Base-by-base conservation (phyloP, 1,284 basidiomycete genomes). In the Ustilago trichophora region DNA sequence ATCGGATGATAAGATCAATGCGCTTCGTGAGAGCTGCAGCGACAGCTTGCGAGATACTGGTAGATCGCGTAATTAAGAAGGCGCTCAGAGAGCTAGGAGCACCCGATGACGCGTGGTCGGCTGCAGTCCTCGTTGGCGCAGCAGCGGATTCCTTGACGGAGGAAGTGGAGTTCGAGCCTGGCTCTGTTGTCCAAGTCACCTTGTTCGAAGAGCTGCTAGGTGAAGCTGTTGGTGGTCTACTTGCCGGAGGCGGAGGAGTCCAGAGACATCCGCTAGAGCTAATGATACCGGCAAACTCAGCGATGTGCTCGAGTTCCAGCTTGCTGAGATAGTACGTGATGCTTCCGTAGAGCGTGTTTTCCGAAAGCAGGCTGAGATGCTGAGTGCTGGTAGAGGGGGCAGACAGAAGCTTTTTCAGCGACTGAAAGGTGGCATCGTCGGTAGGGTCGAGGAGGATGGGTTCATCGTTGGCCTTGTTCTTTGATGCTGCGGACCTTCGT, bases 271-370 rank as follows among this genome's bases (percentile, higher is more conserved):
- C 71, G 22, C 73, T 75, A 9, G 51, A 65, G 24, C 50, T 72
- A 40, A 80, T 52, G 21, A 62, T 41, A 27, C 58, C 51, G 21
- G 60, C 62, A 45, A 80, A 78, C 7, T 78, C 69, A 26, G 56
- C 44, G 6, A 75, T 52, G 33, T 73, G 67, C 7, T 68, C 62
- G 24, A 66, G 43, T 44, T 72, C 55, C 32, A 80, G 51, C 31
- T 69, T 71, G 26, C 74, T 66, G 10, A 78, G 37, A 41, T 76
- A 80, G 58, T 69, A 66, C 12, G 72, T 72, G 47, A 80, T 75
- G 45, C 77, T 64, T n/a, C 75, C 67, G 32, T 72, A 78, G 9
- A 80, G 69, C 0, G 70, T 64, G 38, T 52, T 44, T 6, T 75
- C 54, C 5, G 71, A 72, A 32, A 80, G 66, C 19, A 78, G 49